Base-by-base conservation (phyloP, 345 rosid species). In the Sonneratia alba region DNA sequence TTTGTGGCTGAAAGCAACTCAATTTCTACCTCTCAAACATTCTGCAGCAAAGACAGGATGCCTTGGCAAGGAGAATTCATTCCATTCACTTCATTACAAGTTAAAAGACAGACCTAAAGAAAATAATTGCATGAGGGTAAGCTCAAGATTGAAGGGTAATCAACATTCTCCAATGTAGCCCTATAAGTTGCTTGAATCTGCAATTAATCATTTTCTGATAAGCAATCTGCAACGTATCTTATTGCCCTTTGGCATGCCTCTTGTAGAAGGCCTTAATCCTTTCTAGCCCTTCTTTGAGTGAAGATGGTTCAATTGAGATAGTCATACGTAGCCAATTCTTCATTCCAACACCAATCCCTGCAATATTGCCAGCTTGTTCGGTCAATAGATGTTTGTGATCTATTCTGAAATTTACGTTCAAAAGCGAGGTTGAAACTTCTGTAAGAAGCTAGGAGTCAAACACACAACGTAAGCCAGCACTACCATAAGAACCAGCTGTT, bases 241-340 rank as follows among this genome's bases (percentile, higher is more conserved):
- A 34, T 14, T 62, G 37, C 19, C 10, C 27, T 24, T 62, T 62
- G 76, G 84, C 79, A 70, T 84, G 83, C 77, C 87, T 84, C 8
- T 70, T 65, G 57, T 76, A 78, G 76, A 85, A 87, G 40, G 78
- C 78, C 49, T 77, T 80, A 13, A 87, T 73, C 78, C 91, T 82
- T 32, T 42, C 51, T 10, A 85, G 62, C 61, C 84, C 89, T 34
- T 82, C 84, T 45, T 36, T 75, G 19, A 83, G 85, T 6, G 68
- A 66, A 9, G 55, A 16, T 3, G 73, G 82, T 61, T 87, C 92
- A 1, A 77, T 43, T 0, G 85, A 85, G 66, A 84, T 81, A 38
- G 83, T 76, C 49, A 87, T 55, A 19, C 83, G 86, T 24, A 85
- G 75, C 91, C 89, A 85, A 62, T 82, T 78, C 74, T 82, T 78